Conservation (phyloP, 192 early-diverging fungal species). For the Physocladia obscura region DNA sequence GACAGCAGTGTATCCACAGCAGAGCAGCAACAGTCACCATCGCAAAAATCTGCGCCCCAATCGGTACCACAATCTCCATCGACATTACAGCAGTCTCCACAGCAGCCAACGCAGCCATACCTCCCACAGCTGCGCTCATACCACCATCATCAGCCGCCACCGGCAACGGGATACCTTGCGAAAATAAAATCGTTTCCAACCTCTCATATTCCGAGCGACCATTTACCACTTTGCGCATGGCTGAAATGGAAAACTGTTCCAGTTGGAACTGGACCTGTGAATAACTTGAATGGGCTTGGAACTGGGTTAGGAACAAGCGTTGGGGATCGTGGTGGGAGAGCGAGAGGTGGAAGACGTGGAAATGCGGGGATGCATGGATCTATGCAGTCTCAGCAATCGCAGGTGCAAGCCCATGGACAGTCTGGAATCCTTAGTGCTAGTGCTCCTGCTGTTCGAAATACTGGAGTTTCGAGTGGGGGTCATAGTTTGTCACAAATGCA, state of each 20-base stretch:
- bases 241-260: constrained; percentile 32
- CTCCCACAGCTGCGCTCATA: constrained; percentile 12
- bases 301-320: not conserved
- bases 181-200: constrained; percentile 18
- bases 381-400: not conserved
- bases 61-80: not conserved
- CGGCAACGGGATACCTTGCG: constrained; percentile 18
- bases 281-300: not conserved
- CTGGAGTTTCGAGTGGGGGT: not conserved
- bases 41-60: not conserved
- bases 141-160: constrained; percentile 23
- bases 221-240: constrained; percentile 26
- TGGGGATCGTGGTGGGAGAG: not conserved
- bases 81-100: not conserved
- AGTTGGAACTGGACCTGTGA: constrained; percentile 14
- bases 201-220: constrained; percentile 18
- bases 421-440: not conserved
- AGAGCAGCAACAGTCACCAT: not conserved
- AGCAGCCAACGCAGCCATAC: not conserved
- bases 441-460: not conserved
- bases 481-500: constrained; percentile 7
- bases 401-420: constrained; percentile 1
- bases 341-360: not conserved
- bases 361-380: not conserved
- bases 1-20: not conserved